Conservation (phyloP, 345 rosid species). For the Isatis tinctoria region DNA sequence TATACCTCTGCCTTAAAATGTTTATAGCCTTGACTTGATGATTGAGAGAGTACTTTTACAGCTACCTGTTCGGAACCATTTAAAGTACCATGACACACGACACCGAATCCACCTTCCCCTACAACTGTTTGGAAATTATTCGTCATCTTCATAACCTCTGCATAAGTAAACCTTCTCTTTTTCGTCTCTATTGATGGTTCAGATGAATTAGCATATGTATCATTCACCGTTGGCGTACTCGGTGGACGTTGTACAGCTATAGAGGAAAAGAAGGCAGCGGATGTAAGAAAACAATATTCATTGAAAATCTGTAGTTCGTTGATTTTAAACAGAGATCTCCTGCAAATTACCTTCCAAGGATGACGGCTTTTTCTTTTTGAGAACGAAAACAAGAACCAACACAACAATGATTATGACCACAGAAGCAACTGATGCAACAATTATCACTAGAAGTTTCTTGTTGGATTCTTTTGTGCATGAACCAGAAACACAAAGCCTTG, state of each 20-base stretch:
- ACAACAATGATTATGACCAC: not conserved
- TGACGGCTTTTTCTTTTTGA: not conserved
- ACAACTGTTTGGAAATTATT: conserved; percentile 27
- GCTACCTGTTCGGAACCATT: conserved; percentile 37
- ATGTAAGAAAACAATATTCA: not conserved
- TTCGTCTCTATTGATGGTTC: conserved; percentile 6
- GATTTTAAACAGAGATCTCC: not conserved
- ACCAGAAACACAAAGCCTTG: conserved; percentile 7
- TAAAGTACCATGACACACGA: conserved; percentile 34
- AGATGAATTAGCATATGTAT: not conserved
- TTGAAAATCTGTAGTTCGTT: not conserved
- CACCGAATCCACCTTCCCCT: conserved; percentile 49
- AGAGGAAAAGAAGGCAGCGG: not conserved
- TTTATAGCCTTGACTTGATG: conserved; percentile 35
- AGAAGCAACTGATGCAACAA: conserved; percentile 12
- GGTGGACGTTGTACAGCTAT: not conserved
- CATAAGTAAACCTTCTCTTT: not conserved
- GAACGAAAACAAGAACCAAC: not conserved
- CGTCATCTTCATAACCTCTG: conserved; percentile 33
- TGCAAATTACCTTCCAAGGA: not conserved
- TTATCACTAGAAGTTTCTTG: not conserved
- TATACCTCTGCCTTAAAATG: conserved; percentile 43
- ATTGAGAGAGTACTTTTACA: conserved; percentile 41
- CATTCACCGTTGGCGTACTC: not conserved
- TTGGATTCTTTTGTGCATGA: not conserved